These are phyloP conservation scores for Pythium sukuiense DNA, from an alignment of 352 stramenopile species.

Conservation along the genomic window DNA sequence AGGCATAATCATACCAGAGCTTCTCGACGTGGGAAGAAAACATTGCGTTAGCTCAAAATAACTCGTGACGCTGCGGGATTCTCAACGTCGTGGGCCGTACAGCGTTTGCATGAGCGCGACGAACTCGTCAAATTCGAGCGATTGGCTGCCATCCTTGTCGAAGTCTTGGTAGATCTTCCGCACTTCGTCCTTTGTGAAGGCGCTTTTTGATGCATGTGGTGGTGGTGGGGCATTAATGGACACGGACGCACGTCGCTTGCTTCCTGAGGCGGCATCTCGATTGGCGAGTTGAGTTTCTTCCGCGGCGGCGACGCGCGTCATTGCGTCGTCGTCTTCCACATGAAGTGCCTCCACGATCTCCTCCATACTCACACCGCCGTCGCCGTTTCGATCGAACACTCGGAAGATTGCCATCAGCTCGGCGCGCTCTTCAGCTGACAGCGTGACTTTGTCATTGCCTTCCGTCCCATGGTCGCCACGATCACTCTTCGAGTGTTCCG, in stretches of 20 bases:
- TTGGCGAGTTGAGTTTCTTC: conserved; percentile 31
- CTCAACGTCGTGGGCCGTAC: conserved; percentile 27
- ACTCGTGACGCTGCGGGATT: no score
- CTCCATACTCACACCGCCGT: conserved; percentile 65
- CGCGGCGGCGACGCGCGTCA: conserved; percentile 39
- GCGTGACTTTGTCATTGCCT: not conserved
- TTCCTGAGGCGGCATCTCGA: conserved; percentile 3
- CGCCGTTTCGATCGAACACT: conserved; percentile 69
- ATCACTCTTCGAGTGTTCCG: not conserved
- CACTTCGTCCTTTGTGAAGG: conserved; percentile 60
- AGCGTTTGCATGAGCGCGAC: conserved; percentile 54
- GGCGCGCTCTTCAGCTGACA: conserved; percentile 37
- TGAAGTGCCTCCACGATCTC: conserved; percentile 72
- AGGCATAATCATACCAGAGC: not conserved
- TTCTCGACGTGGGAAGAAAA: not conserved
- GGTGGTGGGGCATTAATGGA: not conserved
- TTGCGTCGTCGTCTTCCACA: conserved; percentile 65
- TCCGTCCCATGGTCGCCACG: not conserved
- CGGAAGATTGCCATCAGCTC: conserved; percentile 67
- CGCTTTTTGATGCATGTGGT: conserved; percentile 22
- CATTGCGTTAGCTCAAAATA: not conserved
- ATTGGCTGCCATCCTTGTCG: conserved; percentile 47
- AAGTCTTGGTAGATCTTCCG: conserved; percentile 57
- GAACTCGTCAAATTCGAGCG: conserved; percentile 74
- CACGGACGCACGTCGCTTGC: conserved; percentile 3